These are phyloP conservation scores for Fusarium lateritium DNA, from an alignment of 2,329 filamentous ascomycete genomes.

Conservation along the genomic window DNA sequence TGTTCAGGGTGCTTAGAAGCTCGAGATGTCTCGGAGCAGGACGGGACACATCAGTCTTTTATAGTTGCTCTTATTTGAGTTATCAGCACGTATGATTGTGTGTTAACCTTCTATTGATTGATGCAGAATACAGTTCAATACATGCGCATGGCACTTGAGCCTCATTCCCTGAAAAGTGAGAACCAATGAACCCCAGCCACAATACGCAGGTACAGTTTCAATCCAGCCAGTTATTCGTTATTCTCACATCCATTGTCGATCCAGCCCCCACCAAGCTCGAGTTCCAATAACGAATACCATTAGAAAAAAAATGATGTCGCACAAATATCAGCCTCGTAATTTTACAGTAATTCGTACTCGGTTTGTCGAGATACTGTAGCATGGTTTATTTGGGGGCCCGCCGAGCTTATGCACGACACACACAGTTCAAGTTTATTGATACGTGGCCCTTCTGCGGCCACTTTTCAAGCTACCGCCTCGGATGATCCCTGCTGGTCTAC, in stretches of 20 bases:
- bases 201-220: constrained; percentile 42
- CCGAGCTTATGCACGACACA: constrained; percentile 34
- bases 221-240: constrained; percentile 14
- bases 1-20: background rate
- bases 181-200: constrained; percentile 23
- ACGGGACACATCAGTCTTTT: constrained; percentile 7
- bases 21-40: constrained; percentile 24
- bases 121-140: background rate
- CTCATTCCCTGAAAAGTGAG: background rate
- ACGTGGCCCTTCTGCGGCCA: constrained; percentile 34
- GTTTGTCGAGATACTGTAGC: constrained; percentile 16
- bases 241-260: constrained; percentile 28
- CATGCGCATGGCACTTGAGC: background rate
- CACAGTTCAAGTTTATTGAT: constrained; percentile 23
- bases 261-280: constrained; percentile 36
- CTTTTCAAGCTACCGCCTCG: constrained; percentile 32
- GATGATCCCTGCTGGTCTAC: constrained; percentile 11
- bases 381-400: constrained; percentile 12
- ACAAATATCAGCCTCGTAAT: constrained; percentile 8
- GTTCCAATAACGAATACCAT: constrained; percentile 18
- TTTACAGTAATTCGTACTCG: constrained; percentile 27
- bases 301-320: background rate
- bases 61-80: background rate
- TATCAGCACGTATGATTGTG: background rate
- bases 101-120: background rate